A percentile compares a stretch with the other conserved stretches of the same genome.
Evolutionary conservation across 345 rosid species (phyloP).

Genomic region (Streptanthus diversifolius): DNA sequence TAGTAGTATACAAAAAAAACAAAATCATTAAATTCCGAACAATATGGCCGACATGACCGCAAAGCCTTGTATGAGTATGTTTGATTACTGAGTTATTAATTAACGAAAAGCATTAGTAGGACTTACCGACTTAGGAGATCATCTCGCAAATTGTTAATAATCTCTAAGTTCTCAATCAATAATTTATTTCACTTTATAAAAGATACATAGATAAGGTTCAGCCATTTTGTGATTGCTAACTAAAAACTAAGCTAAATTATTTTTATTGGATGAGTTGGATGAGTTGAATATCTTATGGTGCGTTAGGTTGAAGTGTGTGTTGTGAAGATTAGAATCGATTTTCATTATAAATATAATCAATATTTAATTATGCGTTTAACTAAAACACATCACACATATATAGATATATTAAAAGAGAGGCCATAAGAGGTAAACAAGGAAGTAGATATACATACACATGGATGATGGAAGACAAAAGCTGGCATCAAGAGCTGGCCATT

Average conservation of each 20-base stretch:
- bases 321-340: background rate
- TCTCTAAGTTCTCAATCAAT: no score
- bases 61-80: constrained; percentile 4
- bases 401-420: background rate
- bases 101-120: background rate
- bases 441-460: constrained; percentile 23
- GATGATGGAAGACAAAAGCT: constrained; percentile 38
- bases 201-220: background rate
- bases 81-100: background rate
- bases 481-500: constrained; percentile 37
- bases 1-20: background rate
- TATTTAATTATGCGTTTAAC: background rate
- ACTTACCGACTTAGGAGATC: background rate
- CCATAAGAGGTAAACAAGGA: background rate
- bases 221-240: no score
- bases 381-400: background rate
- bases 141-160: background rate
- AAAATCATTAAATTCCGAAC: background rate
- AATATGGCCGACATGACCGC: constrained; percentile 25
- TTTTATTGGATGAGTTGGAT: background rate
- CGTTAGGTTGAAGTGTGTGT: background rate
- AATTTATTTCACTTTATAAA: background rate
- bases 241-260: background rate
- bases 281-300: background rate
- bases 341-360: no score